Evolutionary conservation across 2,329 filamentous ascomycete genomes (phyloP).

Genomic region (Hypoxylon sp.): DNA sequence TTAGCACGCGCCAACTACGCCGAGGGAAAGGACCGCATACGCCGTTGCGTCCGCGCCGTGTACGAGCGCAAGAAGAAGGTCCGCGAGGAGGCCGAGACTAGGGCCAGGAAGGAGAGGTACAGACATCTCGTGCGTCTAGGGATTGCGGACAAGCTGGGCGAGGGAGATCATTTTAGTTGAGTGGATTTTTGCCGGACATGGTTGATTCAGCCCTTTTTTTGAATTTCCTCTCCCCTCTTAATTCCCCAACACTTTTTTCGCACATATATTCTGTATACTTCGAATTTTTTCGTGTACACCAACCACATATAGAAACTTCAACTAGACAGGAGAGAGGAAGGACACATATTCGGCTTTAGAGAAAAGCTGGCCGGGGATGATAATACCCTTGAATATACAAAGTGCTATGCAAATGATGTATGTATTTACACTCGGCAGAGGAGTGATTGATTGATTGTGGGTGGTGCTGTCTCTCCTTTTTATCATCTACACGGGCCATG

Average conservation of each 20-base stretch:
- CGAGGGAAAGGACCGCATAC: conserved; percentile 81
- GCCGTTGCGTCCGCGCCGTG: conserved; percentile 81
- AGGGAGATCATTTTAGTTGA: conserved; percentile 74
- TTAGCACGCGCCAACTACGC: conserved; percentile 87
- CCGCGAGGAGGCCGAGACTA: conserved; percentile 63
- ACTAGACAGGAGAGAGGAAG: conserved; percentile 8
- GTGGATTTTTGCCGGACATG: neutral
- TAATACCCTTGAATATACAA: conserved; percentile 16
- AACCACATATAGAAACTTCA: conserved; percentile 13
- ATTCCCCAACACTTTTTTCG: too few species aligned
- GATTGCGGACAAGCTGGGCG: conserved; percentile 63
- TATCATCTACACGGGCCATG: conserved; percentile 30
- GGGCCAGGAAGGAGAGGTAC: conserved; percentile 51
- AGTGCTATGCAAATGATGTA: conserved; percentile 21
- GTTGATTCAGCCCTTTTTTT: neutral
- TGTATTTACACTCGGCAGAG: conserved; percentile 32
- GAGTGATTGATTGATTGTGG: conserved; percentile 29
- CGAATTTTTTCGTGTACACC: conserved; percentile 8
- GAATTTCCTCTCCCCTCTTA: neutral
- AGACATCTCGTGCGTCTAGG: conserved; percentile 60
- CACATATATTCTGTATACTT: conserved; percentile 1
- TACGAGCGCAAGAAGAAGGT: conserved; percentile 88
- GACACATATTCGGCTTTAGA: conserved; percentile 10
- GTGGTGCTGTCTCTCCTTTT: conserved; percentile 25
- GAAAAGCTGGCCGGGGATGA: conserved; percentile 10